Base-by-base conservation (phyloP, 805 yeast genomes). In the Nakazawaea ishiwadae region DNA sequence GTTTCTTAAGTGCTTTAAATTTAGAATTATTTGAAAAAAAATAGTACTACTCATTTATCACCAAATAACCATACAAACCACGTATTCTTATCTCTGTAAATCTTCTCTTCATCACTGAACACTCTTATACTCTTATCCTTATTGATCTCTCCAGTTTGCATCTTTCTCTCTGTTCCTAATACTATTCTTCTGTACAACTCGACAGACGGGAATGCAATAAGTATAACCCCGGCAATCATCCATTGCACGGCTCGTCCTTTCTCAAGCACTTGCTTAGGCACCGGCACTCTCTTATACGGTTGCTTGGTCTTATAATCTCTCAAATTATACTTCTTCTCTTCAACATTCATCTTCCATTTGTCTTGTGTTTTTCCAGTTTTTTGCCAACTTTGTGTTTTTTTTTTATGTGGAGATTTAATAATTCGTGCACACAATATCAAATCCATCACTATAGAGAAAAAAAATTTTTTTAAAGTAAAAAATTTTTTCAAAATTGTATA, bases 1-100 rank as follows among this genome's bases (percentile, higher is more conserved):
- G 95, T 48, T 82, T 88, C 49, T 62, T 88, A 41, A 80, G 90
- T 44, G 87, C 90, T 1, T 61, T 88, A 46, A 84, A 79, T 32
- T 62, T 88, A 40, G 81, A 76, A 54, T 57, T 87, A 12, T 81
- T 75, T 62, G 84, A 82, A 38, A 56, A 58, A 46, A 55, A 10
- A 23, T 10, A 23, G 26, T 23, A 23, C 10, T 10, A 6, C 26
- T 33, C 27, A 63, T 44, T 63, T 66, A 28, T 60, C 63, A 12
- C 77, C 77, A 52, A 72, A 72, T 4, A 71, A 45, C 42, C 55
- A 51, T 1, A 73, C 67, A 16, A 66, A 31, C 68, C 69, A 63
- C 20, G 68, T 56, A 23, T 61, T 50, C 27, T 52, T 48, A 44
- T 71, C 73, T 8, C 56, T 52, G 38, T 59, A 58, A 12, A 50